Conservation (phyloP, 2,329 filamentous ascomycete species). For the Exophiala sp. region DNA sequence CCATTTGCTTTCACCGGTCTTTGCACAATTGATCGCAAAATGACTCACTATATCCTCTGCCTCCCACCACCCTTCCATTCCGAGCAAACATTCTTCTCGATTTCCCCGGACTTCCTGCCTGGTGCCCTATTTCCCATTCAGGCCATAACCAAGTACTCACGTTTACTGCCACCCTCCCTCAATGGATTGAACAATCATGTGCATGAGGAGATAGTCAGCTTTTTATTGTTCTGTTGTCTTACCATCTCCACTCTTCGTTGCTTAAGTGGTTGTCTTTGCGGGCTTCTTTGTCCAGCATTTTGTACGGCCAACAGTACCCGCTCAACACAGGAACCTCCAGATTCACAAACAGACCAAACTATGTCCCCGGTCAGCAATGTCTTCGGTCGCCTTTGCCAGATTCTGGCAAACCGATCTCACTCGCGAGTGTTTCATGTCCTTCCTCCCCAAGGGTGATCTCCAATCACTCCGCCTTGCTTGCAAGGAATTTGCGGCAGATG, state of each 20-base stretch:
- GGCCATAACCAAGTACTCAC: not conserved
- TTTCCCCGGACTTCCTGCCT: not conserved
- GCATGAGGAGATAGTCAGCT: conserved; percentile 13
- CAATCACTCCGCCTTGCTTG: conserved; percentile 36
- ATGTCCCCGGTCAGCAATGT: conserved; percentile 19
- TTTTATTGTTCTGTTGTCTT: conserved; percentile 1
- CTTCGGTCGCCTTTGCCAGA: conserved; percentile 31
- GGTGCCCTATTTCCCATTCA: no score
- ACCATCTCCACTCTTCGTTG: conserved; percentile 25
- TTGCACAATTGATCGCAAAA: not conserved
- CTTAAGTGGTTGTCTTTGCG: conserved; percentile 4
- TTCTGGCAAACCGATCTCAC: conserved; percentile 37
- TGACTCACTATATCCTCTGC: conserved; percentile 8
- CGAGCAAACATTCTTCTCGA: conserved; percentile 6
- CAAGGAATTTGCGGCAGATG: conserved; percentile 33
- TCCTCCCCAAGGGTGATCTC: conserved; percentile 35
- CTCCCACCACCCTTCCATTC: conserved; percentile 4
- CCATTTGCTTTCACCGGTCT: conserved; percentile 7
- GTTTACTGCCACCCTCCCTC: not conserved
- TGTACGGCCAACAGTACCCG: not conserved
- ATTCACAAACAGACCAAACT: conserved; percentile 6
- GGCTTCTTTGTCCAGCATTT: not conserved
- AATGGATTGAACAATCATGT: not conserved
- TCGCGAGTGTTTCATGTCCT: conserved; percentile 33
- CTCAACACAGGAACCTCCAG: not conserved